These are phyloP conservation scores for Maudiozyma humilis DNA, from an alignment of 1,139 yeast genomes.

Conservation along the genomic window DNA sequence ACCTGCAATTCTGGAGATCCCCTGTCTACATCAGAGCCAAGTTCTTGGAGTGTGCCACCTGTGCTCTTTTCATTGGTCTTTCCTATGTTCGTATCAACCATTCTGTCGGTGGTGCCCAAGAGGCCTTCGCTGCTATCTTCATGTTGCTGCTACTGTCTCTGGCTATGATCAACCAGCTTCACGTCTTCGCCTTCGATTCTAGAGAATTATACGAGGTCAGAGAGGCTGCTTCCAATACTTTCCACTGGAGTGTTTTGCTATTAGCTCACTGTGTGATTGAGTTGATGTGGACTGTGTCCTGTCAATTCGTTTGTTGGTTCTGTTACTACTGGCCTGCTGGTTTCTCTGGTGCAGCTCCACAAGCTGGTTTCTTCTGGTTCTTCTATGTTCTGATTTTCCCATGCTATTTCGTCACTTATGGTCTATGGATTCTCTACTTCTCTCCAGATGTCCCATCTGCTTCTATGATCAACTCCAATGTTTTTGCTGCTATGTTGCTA, in stretches of 20 bases:
- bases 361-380: slow-evolving; percentile 39
- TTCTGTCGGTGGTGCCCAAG: slow-evolving; percentile 41
- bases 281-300: slow-evolving; percentile 39
- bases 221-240: slow-evolving; percentile 54
- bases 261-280: slow-evolving; percentile 37
- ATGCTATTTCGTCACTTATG: slow-evolving; percentile 41
- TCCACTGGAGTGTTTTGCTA: slow-evolving; percentile 46
- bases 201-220: slow-evolving; percentile 54
- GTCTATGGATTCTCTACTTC: slow-evolving; percentile 41
- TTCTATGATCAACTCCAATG: slow-evolving; percentile 39
- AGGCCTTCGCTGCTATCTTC: slow-evolving; percentile 48
- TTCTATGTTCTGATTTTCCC: slow-evolving; percentile 39
- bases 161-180: slow-evolving; percentile 51
- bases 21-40: slow-evolving; percentile 44
- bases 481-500: slow-evolving; percentile 40
- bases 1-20: slow-evolving; percentile 43
- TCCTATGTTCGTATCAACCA: slow-evolving; percentile 38
- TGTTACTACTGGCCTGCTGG: slow-evolving; percentile 39
- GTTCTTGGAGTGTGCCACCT: slow-evolving; percentile 39
- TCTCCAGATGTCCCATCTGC: slow-evolving; percentile 46
- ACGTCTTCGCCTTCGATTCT: slow-evolving; percentile 39
- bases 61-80: slow-evolving; percentile 46
- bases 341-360: slow-evolving; percentile 34
- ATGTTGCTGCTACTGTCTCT: slow-evolving; percentile 46
- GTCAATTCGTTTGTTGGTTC: slow-evolving; percentile 36